Evolutionary conservation across 2,329 filamentous ascomycete genomes (phyloP).

Genomic region (Cladophialophora chaetospira): DNA sequence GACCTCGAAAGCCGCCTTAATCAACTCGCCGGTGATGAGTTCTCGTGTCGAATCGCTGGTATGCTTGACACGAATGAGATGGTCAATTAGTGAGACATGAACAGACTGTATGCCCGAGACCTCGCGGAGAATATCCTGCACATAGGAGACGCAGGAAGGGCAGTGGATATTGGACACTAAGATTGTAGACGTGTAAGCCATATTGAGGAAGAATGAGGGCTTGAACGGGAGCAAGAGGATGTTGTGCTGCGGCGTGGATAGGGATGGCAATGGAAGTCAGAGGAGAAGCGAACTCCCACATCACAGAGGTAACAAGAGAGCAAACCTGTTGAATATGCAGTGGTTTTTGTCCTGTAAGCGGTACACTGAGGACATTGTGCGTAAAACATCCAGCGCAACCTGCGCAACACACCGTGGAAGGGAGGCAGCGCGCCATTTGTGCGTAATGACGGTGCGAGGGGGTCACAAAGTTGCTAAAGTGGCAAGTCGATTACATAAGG

Average conservation of each 20-base stretch:
- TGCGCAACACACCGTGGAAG: too few species aligned
- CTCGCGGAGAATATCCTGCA: conserved; percentile 45
- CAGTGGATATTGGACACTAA: conserved; percentile 54
- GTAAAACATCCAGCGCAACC: conserved; percentile 13
- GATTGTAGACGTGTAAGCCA: conserved; percentile 39
- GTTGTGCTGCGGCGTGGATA: background rate
- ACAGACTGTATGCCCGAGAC: conserved; percentile 41
- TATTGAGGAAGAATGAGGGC: conserved; percentile 2
- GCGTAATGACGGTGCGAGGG: conserved; percentile 18
- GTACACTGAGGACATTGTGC: conserved; percentile 27
- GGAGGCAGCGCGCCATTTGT: conserved; percentile 30
- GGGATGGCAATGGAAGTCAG: background rate
- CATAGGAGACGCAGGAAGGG: conserved; percentile 50
- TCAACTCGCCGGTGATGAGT: conserved; percentile 42
- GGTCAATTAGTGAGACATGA: conserved; percentile 47
- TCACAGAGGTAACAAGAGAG: background rate
- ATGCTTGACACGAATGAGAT: conserved; percentile 48
- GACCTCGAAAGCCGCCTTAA: conserved; percentile 51
- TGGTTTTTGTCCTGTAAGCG: background rate
- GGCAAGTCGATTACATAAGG: background rate
- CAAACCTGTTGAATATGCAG: conserved; percentile 9
- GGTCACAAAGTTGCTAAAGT: background rate
- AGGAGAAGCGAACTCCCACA: background rate
- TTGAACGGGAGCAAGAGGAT: background rate
- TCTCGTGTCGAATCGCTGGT: conserved; percentile 36